Evolutionary conservation across 345 rosid species (phyloP).

Genomic region (Camelina hispida): DNA sequence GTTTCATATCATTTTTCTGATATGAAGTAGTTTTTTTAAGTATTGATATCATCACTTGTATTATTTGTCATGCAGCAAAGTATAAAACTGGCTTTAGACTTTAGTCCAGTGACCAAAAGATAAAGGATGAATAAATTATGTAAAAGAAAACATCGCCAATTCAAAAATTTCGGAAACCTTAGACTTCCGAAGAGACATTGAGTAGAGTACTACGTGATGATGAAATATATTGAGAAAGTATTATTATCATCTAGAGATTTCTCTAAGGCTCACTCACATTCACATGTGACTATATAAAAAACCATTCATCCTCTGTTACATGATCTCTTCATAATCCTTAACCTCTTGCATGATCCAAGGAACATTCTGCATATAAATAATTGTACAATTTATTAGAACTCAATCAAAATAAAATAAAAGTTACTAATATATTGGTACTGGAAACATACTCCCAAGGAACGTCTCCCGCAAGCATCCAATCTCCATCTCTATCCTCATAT

Average conservation of each 20-base stretch:
- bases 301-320: neutral
- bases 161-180: neutral
- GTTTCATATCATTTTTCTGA: constrained; percentile 13
- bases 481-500: constrained; percentile 85
- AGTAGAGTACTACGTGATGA: neutral
- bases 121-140: neutral
- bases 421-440: too few relatives aligned
- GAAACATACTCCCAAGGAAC: constrained; percentile 85
- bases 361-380: constrained; percentile 53
- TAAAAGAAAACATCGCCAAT: neutral
- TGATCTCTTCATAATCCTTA: constrained; percentile 67
- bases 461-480: constrained; percentile 89
- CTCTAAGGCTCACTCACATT: constrained; percentile 20
- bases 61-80: neutral
- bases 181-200: neutral
- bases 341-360: constrained; percentile 65
- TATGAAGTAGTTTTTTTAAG: neutral
- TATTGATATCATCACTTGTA: neutral
- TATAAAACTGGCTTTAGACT: neutral
- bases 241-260: constrained; percentile 2
- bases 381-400: neutral
- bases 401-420: neutral
- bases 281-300: neutral
- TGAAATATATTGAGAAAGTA: too few relatives aligned
- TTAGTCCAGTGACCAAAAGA: constrained; percentile 1